A percentile compares a stretch with the other conserved stretches of the same genome.
Conservation (phyloP, 192 early-diverging fungal species). For the Coemansia furcata region DNA sequence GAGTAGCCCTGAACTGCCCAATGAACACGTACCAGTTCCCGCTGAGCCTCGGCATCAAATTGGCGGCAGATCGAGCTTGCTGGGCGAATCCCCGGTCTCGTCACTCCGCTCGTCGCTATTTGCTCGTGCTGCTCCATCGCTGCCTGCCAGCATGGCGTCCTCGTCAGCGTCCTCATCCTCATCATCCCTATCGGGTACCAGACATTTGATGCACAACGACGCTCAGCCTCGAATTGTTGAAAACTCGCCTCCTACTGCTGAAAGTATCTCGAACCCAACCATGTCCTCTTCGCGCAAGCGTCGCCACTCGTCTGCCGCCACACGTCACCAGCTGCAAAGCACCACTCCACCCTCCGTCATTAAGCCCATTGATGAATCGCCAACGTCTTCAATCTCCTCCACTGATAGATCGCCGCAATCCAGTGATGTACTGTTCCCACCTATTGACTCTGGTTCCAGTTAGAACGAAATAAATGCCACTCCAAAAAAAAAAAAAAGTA, state of each 20-base stretch:
- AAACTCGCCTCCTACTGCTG: constrained; percentile 5
- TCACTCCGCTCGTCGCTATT: constrained; percentile 49
- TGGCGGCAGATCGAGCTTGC: constrained; percentile 13
- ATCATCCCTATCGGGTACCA: neutral
- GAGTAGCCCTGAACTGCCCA: neutral
- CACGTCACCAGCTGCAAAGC: neutral
- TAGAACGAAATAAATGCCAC: too few species aligned
- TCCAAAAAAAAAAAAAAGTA: too few species aligned
- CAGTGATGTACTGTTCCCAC: constrained; percentile 31
- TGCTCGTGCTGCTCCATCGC: constrained; percentile 15
- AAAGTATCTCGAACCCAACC: constrained; percentile 3
- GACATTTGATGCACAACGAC: constrained; percentile 2
- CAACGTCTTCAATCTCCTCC: neutral
- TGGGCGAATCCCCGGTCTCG: constrained; percentile 46
- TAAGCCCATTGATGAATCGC: neutral
- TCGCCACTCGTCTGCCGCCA: constrained; percentile 22
- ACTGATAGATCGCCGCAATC: constrained; percentile 3
- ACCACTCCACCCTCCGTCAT: neutral
- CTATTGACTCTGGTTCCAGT: constrained; percentile 21
- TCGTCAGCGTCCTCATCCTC: constrained; percentile 1
- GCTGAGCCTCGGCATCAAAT: constrained; percentile 28
- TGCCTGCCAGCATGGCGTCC: neutral
- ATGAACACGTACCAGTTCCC: neutral
- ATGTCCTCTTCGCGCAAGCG: constrained; percentile 33
- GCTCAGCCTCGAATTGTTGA: neutral